Percentiles rank a stretch among this genome's conserved stretches.
These are phyloP conservation scores for Parvularia atlantis DNA, from an alignment of 78 protist genomes.

Conservation along the genomic window DNA sequence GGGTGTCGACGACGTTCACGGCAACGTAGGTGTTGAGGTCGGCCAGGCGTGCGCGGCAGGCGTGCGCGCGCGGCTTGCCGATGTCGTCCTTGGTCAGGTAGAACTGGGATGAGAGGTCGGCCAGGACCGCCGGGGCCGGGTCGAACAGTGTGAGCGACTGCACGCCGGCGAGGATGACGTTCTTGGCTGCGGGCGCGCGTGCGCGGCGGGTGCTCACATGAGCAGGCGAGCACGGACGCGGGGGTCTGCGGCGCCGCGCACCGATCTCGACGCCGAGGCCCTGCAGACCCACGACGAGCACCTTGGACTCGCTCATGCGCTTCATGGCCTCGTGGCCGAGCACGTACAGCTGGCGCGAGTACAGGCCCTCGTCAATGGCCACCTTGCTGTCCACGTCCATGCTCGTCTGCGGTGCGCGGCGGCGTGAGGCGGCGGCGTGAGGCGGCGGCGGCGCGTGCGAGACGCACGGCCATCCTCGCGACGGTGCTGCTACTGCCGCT, in stretches of 20 bases:
- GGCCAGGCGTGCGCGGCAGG: slow-evolving; percentile 29
- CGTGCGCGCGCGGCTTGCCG: slow-evolving; percentile 64
- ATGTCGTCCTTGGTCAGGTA: slow-evolving; percentile 72
- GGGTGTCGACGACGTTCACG: neutral
- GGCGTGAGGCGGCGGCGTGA: too few relatives aligned
- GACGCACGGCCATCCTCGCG: too few relatives aligned
- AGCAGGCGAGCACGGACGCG: neutral
- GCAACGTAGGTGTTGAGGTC: slow-evolving; percentile 86
- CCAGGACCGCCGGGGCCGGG: slow-evolving; percentile 18
- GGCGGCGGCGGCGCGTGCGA: too few relatives aligned
- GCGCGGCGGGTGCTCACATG: too few relatives aligned
- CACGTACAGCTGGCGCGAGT: slow-evolving; percentile 47
- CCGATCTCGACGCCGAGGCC: slow-evolving; percentile 96
- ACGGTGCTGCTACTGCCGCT: too few relatives aligned
- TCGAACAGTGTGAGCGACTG: slow-evolving; percentile 82
- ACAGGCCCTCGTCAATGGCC: slow-evolving; percentile 34
- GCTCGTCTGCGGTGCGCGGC: too few relatives aligned
- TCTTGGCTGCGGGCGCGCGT: slow-evolving; percentile 69
- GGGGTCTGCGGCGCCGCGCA: neutral
- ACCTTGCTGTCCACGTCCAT: too few relatives aligned
- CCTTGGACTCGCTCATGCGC: slow-evolving; percentile 41
- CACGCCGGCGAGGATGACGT: slow-evolving; percentile 93
- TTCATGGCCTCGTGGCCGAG: slow-evolving; percentile 79
- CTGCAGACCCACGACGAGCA: slow-evolving; percentile 77
- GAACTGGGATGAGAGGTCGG: slow-evolving; percentile 76